Evolutionary conservation across 768 basidiomycete species (phyloP).

Genomic region (Pleurotus pulmonarius): DNA sequence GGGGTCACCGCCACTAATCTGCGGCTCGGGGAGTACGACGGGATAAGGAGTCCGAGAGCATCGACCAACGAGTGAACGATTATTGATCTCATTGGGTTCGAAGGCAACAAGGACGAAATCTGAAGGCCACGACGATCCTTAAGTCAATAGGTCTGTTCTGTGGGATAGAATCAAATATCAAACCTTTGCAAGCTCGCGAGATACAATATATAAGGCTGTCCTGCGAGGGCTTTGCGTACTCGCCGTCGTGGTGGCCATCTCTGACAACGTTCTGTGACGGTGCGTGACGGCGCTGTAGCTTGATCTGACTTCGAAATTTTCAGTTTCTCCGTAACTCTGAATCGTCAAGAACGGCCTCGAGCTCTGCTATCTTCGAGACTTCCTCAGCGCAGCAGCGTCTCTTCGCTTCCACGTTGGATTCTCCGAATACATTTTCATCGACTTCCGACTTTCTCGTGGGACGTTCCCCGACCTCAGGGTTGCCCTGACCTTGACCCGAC

Average conservation of each 20-base stretch:
- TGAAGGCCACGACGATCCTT: conserved; percentile 5
- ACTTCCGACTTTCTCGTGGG: no score
- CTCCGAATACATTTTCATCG: no score
- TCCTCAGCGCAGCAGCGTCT: no score
- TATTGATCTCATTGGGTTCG: conserved; percentile 61
- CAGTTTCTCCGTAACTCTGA: no score
- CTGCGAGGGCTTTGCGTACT: background rate
- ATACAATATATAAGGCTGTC: conserved; percentile 47
- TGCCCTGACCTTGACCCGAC: no score
- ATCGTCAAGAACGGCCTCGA: no score
- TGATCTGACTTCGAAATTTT: background rate
- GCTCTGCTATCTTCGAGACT: no score
- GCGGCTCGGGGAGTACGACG: conserved; percentile 19
- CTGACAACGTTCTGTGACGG: background rate
- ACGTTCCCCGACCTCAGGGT: no score
- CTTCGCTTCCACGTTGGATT: no score
- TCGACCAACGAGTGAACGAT: conserved; percentile 63
- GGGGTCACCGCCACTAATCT: conserved; percentile 50
- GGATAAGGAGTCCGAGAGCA: conserved; percentile 44
- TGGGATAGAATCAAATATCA: background rate
- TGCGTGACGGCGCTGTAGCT: background rate
- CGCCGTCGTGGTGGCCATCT: background rate
- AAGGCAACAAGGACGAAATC: conserved; percentile 57
- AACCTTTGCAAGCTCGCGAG: conserved; percentile 55
- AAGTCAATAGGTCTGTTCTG: background rate